These are phyloP conservation scores for Madurella fahalii DNA, from an alignment of 2,329 filamentous ascomycete genomes.

Conservation along the genomic window DNA sequence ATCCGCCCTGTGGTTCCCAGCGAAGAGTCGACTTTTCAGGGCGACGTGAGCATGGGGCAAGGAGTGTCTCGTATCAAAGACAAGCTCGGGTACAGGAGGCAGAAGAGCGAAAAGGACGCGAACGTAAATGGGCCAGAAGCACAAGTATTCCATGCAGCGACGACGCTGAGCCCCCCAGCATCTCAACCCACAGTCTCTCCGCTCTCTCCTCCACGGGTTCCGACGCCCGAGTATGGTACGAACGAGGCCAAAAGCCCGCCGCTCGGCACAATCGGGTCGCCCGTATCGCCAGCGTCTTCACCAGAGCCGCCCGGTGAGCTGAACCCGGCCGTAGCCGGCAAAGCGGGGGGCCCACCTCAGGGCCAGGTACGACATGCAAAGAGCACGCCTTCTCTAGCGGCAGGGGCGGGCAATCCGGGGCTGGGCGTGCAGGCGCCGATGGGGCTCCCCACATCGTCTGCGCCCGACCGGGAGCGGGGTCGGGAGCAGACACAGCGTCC, in stretches of 20 bases:
- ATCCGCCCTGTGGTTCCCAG: constrained; percentile 29
- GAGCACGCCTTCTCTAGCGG: constrained; percentile 17
- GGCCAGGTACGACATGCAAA: constrained; percentile 21
- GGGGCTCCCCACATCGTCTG: constrained; percentile 23
- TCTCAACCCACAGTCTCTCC: constrained; percentile 14
- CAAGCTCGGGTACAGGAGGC: constrained; percentile 18
- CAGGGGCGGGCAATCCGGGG: constrained; percentile 9
- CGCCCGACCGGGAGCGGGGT: constrained; percentile 15
- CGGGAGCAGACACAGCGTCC: constrained; percentile 18
- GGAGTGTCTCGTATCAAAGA: constrained; percentile 26
- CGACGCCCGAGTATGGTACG: constrained; percentile 47
- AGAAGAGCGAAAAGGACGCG: constrained; percentile 1
- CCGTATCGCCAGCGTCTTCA: constrained; percentile 44
- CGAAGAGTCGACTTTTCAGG: constrained; percentile 17
- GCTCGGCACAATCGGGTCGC: constrained; percentile 37
- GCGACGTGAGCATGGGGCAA: constrained; percentile 27
- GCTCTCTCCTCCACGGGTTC: constrained; percentile 35
- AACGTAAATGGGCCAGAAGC: constrained; percentile 3
- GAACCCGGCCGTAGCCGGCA: constrained; percentile 10
- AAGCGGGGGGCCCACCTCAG: constrained; percentile 11
- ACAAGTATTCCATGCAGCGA: background rate
- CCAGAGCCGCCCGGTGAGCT: constrained; percentile 33
- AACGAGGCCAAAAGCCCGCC: constrained; percentile 39
- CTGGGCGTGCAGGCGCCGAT: constrained; percentile 15
- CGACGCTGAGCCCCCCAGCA: constrained; percentile 10